Base-by-base conservation (phyloP, 495 filamentous ascomycete species). In the Penicillium cinerascens region DNA sequence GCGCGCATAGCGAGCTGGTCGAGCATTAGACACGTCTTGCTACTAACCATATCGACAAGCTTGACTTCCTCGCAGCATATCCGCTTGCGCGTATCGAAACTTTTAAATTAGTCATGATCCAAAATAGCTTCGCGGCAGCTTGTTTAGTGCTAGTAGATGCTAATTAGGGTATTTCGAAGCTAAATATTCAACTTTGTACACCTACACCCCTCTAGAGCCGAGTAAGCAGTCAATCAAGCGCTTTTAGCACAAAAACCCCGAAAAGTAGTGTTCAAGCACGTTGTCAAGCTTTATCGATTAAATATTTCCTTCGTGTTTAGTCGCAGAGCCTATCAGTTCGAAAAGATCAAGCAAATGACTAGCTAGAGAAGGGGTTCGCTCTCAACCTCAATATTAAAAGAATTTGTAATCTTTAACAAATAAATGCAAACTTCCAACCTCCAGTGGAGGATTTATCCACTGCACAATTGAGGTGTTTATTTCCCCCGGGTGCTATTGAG, bases 91-190 rank as follows among this genome's bases (percentile, higher is more conserved):
- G 42, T 21, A 45, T 17, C 3, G 17, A 47, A 33, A 44, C 49
- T 1, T 58, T 44, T 53, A 44, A 58, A 49, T 1, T 20, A 44
- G 10, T 40, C 7, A 59, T 17, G 42, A 59, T 54, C 13, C 21
- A 49, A 45, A 54, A 44, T 40, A 47, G 46, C 56, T 59, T 54
- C 17, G 25, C 17, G 41, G 47, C 51, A 47, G 29, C 41, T 44
- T 10, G 51, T 47, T 42, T 59, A 40, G 47, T 55, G 10, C 55
- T 21, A 38, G 16, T 47, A 16, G 22, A 43, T 43, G 11, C 18
- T 10, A 42, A 55, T 26, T 10, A 18, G 16, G 51, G 54, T 0
- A 20, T 55, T 49, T 40, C 21, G 8, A 49, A 49, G 23, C 50
- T 52, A 1, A 46, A 47, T 52, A 52, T 52, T 27, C 17, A 38